These are phyloP conservation scores for Ampelocalamus luodianensis DNA, from an alignment of 176 grass and related monocot species.

Conservation along the genomic window DNA sequence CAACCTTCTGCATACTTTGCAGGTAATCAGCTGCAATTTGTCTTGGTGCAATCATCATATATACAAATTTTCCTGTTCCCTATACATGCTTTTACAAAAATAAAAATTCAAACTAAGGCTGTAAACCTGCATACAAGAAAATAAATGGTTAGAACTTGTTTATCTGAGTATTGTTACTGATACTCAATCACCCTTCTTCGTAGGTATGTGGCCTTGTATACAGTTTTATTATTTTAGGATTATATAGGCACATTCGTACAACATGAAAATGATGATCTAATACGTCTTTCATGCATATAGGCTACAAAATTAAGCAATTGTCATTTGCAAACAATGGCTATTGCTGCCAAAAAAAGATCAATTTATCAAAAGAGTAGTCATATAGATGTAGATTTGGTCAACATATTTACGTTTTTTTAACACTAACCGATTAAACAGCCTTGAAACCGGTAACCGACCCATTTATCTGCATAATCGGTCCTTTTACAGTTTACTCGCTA, in stretches of 20 bases:
- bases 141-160: not conserved
- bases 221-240: not conserved
- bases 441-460: not conserved
- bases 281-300: not conserved
- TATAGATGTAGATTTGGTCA: constrained; percentile 17
- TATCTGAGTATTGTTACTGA: not conserved
- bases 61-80: not conserved
- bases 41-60: not conserved
- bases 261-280: not conserved
- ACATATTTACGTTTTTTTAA: not conserved
- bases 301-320: not conserved
- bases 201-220: not conserved
- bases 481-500: not conserved
- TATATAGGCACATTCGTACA: not conserved
- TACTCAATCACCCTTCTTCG: not conserved
- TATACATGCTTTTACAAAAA: not conserved
- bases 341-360: not conserved
- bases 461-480: not conserved
- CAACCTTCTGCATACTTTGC: constrained; percentile 89
- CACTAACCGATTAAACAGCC: not conserved
- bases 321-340: not conserved
- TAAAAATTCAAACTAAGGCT: not conserved
- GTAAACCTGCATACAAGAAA: not conserved
- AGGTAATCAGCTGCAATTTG: constrained; percentile 47
- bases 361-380: not conserved